These are phyloP conservation scores for Alternaria brassicicola DNA, from an alignment of 2,329 filamentous ascomycete genomes.

Conservation along the genomic window DNA sequence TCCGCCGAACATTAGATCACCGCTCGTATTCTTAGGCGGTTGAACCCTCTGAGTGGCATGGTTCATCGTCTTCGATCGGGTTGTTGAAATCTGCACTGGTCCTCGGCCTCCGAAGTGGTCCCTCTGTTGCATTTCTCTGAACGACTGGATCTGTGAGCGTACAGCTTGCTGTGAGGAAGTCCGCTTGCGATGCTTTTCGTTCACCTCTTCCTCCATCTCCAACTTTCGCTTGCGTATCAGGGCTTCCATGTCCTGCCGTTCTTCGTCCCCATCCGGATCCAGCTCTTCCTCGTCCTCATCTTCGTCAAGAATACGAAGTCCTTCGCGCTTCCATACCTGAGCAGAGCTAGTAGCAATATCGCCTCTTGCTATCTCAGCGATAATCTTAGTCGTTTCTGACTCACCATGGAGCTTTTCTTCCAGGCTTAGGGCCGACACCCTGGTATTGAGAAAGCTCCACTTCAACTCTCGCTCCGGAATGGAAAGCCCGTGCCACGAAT, in stretches of 20 bases:
- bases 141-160: neutral
- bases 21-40: conserved; percentile 2
- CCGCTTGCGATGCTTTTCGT: conserved; percentile 1
- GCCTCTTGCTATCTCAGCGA: conserved; percentile 42
- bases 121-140: neutral
- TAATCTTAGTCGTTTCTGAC: conserved; percentile 44
- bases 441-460: conserved; percentile 57
- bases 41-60: neutral
- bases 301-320: conserved; percentile 55
- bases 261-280: conserved; percentile 26
- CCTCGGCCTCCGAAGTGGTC: neutral
- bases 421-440: conserved; percentile 46
- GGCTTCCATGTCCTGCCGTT: conserved; percentile 41
- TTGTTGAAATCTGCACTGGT: neutral
- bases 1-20: conserved; percentile 42
- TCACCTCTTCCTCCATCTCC: conserved; percentile 26
- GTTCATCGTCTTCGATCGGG: neutral
- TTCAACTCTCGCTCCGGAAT: conserved; percentile 50
- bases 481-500: conserved; percentile 51
- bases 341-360: conserved; percentile 50
- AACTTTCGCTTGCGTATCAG: conserved; percentile 49
- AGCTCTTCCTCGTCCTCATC: conserved; percentile 46
- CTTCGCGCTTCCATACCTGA: conserved; percentile 57
- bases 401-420: conserved; percentile 52
- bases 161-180: neutral